Base-by-base conservation (phyloP, 768 basidiomycete species). In the Plicaturopsis crispa region DNA sequence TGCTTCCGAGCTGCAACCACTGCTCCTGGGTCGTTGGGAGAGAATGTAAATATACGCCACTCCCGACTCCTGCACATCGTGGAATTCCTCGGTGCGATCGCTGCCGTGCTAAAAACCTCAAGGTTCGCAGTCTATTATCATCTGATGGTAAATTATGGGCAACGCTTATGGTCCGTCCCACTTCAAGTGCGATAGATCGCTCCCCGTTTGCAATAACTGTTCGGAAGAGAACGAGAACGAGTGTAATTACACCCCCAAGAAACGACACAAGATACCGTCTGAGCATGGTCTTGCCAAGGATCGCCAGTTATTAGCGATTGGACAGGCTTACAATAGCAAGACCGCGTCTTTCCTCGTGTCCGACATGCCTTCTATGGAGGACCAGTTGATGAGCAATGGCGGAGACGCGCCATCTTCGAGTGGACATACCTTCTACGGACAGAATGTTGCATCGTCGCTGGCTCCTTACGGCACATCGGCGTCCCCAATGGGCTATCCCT, bases 191-290 rank as follows among this genome's bases (percentile, higher is more conserved):
- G 82, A 84, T 53, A 69, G 82, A 35, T 81, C 78, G 51, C 63
- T 83, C 30, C 81, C 81, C 0, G 66, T 80, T 19, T 84, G 81
- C 58, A 80, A 81, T 48, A 74, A 81, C 42, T 84, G 81, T 40
- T 62, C 64, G 26, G 73, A 73, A 34, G 63, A 67, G 41, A 64
- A 70, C 35, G 69, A 67, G 26, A 56, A 59, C 12, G 72, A 75
- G 34, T 83, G 80, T 56, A 80, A 80, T 48, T 83, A 84, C 50
- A 81, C 80, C 24, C 80, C 81, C 6, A 83, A 84, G 60, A 81
- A 80, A 47, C 62, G 78, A 39, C 71, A 71, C 47, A 81, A 70
- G 50, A 67, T 70, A 28, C 68, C 67, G 13, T 53, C 61, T 18
- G 73, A 21, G 26, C 19, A 13, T 26, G 18, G 24, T 18, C 36